A percentile compares a stretch with the other conserved stretches of the same genome.
Evolutionary conservation across 495 filamentous ascomycete genomes (phyloP).

Genomic region (Aspergillus nidulans): DNA sequence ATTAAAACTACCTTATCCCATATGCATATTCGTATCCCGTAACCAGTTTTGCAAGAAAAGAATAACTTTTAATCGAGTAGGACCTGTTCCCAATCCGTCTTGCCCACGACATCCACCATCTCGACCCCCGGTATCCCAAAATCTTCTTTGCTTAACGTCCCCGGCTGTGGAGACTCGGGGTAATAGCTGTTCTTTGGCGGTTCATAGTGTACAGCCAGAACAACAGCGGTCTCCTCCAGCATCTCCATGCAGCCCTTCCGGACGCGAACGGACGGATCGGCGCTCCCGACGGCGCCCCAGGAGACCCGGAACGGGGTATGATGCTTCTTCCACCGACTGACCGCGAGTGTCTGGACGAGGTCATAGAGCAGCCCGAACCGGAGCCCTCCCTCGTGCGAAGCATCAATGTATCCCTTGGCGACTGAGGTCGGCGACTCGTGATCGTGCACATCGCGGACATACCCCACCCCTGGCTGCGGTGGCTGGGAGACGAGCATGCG

Average conservation of each 20-base stretch:
- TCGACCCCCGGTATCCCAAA: neutral
- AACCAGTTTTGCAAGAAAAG: constrained; percentile 12
- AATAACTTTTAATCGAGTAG: neutral
- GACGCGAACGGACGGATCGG: neutral
- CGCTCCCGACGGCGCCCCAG: neutral
- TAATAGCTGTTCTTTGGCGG: neutral
- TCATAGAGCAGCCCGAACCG: neutral
- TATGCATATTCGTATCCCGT: too few relatives aligned
- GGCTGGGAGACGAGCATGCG: neutral
- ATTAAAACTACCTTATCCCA: too few relatives aligned
- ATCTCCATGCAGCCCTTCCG: neutral
- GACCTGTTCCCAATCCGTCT: neutral
- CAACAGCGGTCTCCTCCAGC: neutral
- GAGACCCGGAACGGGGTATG: neutral
- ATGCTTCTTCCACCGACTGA: neutral
- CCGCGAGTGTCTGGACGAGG: neutral
- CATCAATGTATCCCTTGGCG: neutral
- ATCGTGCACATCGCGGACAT: neutral
- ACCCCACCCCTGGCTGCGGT: neutral
- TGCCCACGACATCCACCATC: neutral
- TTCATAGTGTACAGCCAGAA: neutral
- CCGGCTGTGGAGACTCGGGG: neutral
- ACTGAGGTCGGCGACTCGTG: neutral
- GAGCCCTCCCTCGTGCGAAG: neutral
- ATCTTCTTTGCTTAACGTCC: neutral